These are phyloP conservation scores for Betula pendula DNA, from an alignment of 306 rosid species.

Conservation along the genomic window DNA sequence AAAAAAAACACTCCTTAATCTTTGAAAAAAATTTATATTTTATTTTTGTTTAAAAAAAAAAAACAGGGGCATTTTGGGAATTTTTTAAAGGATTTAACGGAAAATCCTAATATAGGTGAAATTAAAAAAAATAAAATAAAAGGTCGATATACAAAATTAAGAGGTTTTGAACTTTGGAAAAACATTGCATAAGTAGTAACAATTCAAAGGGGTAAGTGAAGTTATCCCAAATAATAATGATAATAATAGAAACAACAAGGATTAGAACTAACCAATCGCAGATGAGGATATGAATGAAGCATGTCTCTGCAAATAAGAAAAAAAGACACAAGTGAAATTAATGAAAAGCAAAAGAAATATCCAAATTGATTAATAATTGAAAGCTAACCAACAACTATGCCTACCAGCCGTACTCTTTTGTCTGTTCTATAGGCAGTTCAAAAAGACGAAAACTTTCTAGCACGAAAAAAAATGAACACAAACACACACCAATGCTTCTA, in stretches of 20 bases:
- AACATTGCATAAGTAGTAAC: no score
- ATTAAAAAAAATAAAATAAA: no score
- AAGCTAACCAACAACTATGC: background rate
- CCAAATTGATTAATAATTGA: background rate
- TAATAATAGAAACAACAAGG: background rate
- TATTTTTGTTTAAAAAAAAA: no score
- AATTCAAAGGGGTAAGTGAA: no score
- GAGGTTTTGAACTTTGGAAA: no score
- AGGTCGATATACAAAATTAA: no score
- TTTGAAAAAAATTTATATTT: no score
- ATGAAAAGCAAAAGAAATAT: conserved; percentile 27
- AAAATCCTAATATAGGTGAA: no score
- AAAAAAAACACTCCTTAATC: no score
- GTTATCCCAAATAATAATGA: no score
- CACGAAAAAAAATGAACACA: background rate
- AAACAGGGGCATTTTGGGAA: no score
- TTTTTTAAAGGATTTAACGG: no score
- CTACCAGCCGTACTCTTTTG: background rate
- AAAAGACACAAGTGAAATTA: conserved; percentile 19
- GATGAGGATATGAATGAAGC: conserved; percentile 69
- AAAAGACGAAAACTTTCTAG: background rate
- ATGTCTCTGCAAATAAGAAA: conserved; percentile 69
- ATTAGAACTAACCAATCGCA: conserved; percentile 76
- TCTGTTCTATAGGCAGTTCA: background rate
- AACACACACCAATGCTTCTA: background rate